Percentiles rank a stretch among this genome's conserved stretches.
phyloP scores from a whole-genome alignment of 345 rosid genomes.

The Pelargonium nanum region DNA sequence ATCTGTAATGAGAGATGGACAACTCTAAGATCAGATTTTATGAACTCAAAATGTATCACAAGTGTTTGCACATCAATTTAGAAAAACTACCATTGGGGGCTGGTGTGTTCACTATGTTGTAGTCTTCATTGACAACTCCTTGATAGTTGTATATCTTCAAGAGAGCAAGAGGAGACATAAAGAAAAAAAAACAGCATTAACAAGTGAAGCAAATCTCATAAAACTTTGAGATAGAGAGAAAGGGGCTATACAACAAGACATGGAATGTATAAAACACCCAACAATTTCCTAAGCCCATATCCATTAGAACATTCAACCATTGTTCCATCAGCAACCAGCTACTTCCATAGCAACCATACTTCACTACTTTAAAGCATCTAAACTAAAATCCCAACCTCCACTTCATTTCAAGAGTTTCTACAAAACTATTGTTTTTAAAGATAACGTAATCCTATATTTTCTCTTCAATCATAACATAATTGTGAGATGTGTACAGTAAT shows the following conservation, averaged over 20 bases:
- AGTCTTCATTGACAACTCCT: constrained; percentile 78
- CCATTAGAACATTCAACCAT: not conserved
- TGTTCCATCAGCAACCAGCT: not conserved
- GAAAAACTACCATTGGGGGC: constrained; percentile 56
- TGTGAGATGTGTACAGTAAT: not conserved
- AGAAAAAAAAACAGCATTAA: constrained; percentile 7
- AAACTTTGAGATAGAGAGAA: not conserved
- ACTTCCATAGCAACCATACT: not conserved
- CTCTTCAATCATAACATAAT: not conserved
- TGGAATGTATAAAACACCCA: not conserved
- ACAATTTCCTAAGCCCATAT: no score
- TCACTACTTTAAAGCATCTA: not conserved
- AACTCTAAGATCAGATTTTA: not conserved
- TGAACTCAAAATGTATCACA: not conserved
- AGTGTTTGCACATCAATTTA: not conserved
- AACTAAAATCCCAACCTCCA: not conserved
- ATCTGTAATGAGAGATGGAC: constrained; percentile 30
- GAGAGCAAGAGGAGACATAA: constrained; percentile 3
- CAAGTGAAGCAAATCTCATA: not conserved
- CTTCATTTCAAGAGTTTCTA: not conserved
- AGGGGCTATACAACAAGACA: not conserved
- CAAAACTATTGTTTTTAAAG: not conserved
- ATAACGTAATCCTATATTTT: not conserved
- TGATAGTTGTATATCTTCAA: constrained; percentile 87
- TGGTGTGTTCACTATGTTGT: constrained; percentile 80